phyloP scores from a whole-genome alignment of 2,329 filamentous ascomycete genomes.

The Fusarium sp. region DNA sequence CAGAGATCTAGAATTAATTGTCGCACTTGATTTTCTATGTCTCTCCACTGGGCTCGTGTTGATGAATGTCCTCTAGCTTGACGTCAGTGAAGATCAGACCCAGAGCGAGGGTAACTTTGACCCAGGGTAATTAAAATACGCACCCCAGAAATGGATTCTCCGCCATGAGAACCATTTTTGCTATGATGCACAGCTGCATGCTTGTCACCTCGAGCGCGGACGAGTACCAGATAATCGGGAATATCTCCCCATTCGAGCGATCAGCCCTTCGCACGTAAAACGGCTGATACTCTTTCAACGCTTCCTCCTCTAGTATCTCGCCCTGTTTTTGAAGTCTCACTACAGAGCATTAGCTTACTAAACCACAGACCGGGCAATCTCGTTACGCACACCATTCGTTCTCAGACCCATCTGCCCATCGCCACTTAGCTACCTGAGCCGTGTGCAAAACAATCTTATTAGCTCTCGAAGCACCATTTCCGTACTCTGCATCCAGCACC shows the following conservation, averaged over 20 bases:
- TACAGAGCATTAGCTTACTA: constrained; percentile 19
- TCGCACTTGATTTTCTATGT: constrained; percentile 54
- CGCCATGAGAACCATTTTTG: constrained; percentile 55
- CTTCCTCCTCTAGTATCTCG: constrained; percentile 50
- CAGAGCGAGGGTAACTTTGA: neutral
- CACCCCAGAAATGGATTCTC: constrained; percentile 55
- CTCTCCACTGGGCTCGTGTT: constrained; percentile 50
- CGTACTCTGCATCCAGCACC: constrained; percentile 51
- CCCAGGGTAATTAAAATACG: constrained; percentile 7
- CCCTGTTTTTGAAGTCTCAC: constrained; percentile 54
- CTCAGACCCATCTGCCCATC: constrained; percentile 52
- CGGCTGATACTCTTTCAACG: constrained; percentile 50
- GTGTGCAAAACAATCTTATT: constrained; percentile 57
- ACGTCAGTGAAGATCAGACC: constrained; percentile 15
- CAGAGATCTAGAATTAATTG: constrained; percentile 54
- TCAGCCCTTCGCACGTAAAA: constrained; percentile 52
- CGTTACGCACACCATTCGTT: constrained; percentile 53
- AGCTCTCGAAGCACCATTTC: constrained; percentile 51
- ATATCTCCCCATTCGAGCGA: constrained; percentile 54
- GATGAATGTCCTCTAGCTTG: constrained; percentile 41
- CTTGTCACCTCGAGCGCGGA: constrained; percentile 56
- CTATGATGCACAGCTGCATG: constrained; percentile 55
- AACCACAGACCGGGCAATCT: neutral
- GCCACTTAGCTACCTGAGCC: constrained; percentile 56
- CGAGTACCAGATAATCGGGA: constrained; percentile 55